Evolutionary conservation across 2,329 filamentous ascomycete genomes (phyloP), one percentile per base, ranked within the genome.

Genomic region (Paraconiothyrium sp.): DNA sequence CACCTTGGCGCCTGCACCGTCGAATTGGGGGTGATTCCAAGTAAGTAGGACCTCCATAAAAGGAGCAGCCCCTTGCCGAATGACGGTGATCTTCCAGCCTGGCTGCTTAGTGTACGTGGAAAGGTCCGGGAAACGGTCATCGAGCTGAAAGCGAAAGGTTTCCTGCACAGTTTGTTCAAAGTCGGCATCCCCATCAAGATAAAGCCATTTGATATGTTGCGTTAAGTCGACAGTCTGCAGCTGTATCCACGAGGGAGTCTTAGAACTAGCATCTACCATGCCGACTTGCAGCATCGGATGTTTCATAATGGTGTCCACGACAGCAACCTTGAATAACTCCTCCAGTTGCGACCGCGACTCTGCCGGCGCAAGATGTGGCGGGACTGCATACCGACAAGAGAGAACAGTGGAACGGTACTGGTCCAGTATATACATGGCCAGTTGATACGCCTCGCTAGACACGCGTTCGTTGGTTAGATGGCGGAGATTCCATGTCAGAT

Each of bases 101-200:
- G 65, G 65, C 57, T 68, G 65, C 57, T 65, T 65, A 57, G 20
- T 20, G 20, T 20, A 20, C 20, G 50, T 52, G 39, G 55, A 57
- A 62, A 66, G 63, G 57, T 67, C 65, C 61, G 63, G 63, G 61
- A 66, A 67, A 64, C 59, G 64, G 13, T 67, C 64, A 61, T 67
- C 65, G 61, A 67, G 64, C 65, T 67, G 65, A 61, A 57, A 34
- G 63, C 65, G 65, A 64, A 67, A 67, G 61, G 61, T 66, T 62
- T 64, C 65, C 63, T 67, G 65, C 41, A 67, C 63, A 37, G 61
- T 66, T 64, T 62, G 57, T 64, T 66, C 65, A 49, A 66, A 67
- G 49, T 66, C 57, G 41, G 35, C 57, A 59, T 67, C 54, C 11
- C 59, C 63, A 56, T 20, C 58, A 39, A 61, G 54, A 56, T 65